Evolutionary conservation across 164 flowering plant genomes (phyloP), one percentile per base, ranked within the genome.

Genomic region (Malania oleifera): DNA sequence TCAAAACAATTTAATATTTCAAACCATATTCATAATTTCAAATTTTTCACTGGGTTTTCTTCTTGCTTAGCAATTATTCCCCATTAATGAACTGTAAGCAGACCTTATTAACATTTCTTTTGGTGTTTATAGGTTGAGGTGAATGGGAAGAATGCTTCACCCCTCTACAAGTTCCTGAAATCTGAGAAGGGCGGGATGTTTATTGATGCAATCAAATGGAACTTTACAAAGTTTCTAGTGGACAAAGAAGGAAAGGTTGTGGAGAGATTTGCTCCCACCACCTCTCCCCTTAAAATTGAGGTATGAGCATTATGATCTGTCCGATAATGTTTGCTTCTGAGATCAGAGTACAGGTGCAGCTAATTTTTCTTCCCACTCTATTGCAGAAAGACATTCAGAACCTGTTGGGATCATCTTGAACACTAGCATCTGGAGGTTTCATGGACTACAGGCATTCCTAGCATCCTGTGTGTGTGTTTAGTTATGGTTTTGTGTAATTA

Each of bases 171-270:
- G 73, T 86, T 72, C 63, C 72, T 92, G 29, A 92, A 92, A 70
- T 61, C 84, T 22, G 68, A 84, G 60, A 81, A 92, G 70, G 91
- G 95, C 13, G 96, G 96, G 39, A 29, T 72, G 5, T 57, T 92
- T 20, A 82, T 76, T 20, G 79, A 87, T 73, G 80, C 72, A 39
- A 86, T 92, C 77, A 92, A 92, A 56, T 92, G 96, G 98, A 92
- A 92, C 73, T 92, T 87, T 70, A 84, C 98, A 0, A 92, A 92
- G 74, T 92, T 92, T 67, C 66, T 92, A 71, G 91, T 89, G 18
- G 67, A 84, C 76, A 92, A 80, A 74, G 74, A 87, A 48, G 97
- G 98, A 37, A 87, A 83, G 22, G 87, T 87, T 54, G 84, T 87
- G 17, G 75, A 75, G 56, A 68, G 98, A 82, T 92, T 79, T 63